Conservation (phyloP, 2,329 filamentous ascomycete genomes). For the Xylaria sp. region DNA sequence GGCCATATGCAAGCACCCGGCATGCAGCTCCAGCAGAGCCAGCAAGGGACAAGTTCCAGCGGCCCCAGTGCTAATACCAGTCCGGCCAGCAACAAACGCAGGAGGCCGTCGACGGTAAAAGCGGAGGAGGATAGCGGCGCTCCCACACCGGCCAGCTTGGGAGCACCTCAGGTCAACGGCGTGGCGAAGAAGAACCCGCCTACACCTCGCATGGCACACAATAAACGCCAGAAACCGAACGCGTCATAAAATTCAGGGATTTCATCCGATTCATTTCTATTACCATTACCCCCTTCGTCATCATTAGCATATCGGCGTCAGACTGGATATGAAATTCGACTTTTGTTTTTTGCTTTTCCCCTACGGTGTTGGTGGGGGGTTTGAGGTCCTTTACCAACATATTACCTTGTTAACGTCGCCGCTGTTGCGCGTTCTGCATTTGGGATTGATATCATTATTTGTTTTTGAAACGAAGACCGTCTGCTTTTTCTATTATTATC, state of each 20-base stretch:
- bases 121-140: constrained; percentile 65
- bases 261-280: background rate
- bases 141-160: constrained; percentile 59
- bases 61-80: constrained; percentile 76
- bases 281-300: constrained; percentile 18
- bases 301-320: constrained; percentile 46
- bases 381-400: constrained; percentile 31
- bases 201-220: constrained; percentile 63
- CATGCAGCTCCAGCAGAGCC: constrained; percentile 75
- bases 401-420: constrained; percentile 29
- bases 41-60: constrained; percentile 74
- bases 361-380: constrained; percentile 36
- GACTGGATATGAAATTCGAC: constrained; percentile 43
- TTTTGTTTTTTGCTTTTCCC: constrained; percentile 28
- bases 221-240: constrained; percentile 64
- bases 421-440: constrained; percentile 35
- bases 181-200: constrained; percentile 64
- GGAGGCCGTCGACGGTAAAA: constrained; percentile 68
- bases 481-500: constrained; percentile 9
- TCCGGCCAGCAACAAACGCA: constrained; percentile 68
- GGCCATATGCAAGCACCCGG: constrained; percentile 72
- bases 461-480: constrained; percentile 15
- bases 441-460: constrained; percentile 41
- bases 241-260: constrained; percentile 38
- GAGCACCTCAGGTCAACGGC: constrained; percentile 63